Conservation (phyloP, 345 rosid species). For the Eucalyptus melliodora region DNA sequence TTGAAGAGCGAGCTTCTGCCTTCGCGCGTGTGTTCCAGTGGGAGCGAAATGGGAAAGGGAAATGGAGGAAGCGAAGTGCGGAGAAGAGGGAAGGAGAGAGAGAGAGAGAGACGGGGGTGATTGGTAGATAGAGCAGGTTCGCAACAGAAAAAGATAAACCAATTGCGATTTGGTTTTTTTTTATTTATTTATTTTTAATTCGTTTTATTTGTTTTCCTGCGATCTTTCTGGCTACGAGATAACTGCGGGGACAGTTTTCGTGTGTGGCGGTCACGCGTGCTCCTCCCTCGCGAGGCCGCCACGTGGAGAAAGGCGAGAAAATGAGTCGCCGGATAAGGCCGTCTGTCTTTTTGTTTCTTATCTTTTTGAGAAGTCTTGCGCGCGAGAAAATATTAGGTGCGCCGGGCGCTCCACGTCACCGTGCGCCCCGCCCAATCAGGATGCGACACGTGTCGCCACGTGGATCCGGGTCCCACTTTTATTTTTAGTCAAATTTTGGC, state of each 20-base stretch:
- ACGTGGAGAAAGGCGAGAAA: not conserved
- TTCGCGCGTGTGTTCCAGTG: not conserved
- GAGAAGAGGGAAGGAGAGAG: not conserved
- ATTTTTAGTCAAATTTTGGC: too few relatives aligned
- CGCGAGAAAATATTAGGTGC: too few relatives aligned
- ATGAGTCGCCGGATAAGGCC: not conserved
- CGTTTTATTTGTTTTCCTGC: not conserved
- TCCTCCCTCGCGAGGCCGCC: not conserved
- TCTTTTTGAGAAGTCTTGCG: not conserved
- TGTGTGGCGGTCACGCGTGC: not conserved
- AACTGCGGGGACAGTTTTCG: not conserved
- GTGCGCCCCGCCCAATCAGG: too few relatives aligned
- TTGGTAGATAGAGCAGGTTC: not conserved
- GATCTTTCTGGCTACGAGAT: not conserved
- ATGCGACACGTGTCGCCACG: too few relatives aligned
- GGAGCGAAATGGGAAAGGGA: not conserved
- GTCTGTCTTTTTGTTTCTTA: not conserved
- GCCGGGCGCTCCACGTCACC: too few relatives aligned
- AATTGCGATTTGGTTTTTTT: not conserved
- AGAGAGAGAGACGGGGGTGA: not conserved
- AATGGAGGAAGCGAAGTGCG: not conserved
- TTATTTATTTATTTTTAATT: not conserved
- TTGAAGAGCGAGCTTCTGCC: constrained; percentile 4
- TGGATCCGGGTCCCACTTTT: too few relatives aligned
- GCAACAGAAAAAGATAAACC: not conserved